A percentile compares a stretch with the other conserved stretches of the same genome.
phyloP scores from a whole-genome alignment of 768 basidiomycete genomes.

The Mycena leptocephala region DNA sequence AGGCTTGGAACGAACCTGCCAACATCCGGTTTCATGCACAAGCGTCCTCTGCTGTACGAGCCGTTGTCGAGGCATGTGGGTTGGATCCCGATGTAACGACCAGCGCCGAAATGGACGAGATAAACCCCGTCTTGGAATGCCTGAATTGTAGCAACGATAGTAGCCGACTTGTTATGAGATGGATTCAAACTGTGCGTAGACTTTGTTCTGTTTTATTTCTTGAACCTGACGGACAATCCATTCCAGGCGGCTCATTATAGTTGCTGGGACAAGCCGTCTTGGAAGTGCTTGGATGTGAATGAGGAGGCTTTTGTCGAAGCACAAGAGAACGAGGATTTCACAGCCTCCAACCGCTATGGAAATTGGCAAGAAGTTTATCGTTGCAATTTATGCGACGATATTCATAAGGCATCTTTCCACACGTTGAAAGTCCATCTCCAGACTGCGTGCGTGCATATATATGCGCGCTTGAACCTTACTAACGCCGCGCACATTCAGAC shows the following conservation, averaged over 20 bases:
- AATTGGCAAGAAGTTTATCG: not conserved
- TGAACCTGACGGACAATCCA: not conserved
- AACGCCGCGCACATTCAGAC: not conserved
- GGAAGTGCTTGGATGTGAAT: constrained; percentile 15
- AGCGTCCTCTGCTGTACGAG: not conserved
- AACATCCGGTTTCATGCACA: not conserved
- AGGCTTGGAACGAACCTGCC: constrained; percentile 9
- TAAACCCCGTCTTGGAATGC: constrained; percentile 25
- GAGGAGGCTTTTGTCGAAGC: constrained; percentile 16
- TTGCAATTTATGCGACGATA: constrained; percentile 12
- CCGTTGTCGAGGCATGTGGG: constrained; percentile 15
- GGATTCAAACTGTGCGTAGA: constrained; percentile 19
- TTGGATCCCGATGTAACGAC: constrained; percentile 28
- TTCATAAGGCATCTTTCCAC: not conserved
- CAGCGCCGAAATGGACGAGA: constrained; percentile 21
- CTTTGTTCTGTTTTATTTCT: not conserved
- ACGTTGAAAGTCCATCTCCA: not conserved
- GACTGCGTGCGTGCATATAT: constrained; percentile 2
- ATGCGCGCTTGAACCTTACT: not conserved
- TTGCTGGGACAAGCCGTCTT: not conserved
- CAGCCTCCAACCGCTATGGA: not conserved
- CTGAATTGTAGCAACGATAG: constrained; percentile 6
- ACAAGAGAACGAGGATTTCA: not conserved
- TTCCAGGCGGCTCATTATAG: constrained; percentile 7
- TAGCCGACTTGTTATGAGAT: constrained; percentile 17